Percentiles rank a stretch among this genome's conserved stretches.
Conservation (phyloP, 495 filamentous ascomycete genomes). For the Aspergillus taichungensis region DNA sequence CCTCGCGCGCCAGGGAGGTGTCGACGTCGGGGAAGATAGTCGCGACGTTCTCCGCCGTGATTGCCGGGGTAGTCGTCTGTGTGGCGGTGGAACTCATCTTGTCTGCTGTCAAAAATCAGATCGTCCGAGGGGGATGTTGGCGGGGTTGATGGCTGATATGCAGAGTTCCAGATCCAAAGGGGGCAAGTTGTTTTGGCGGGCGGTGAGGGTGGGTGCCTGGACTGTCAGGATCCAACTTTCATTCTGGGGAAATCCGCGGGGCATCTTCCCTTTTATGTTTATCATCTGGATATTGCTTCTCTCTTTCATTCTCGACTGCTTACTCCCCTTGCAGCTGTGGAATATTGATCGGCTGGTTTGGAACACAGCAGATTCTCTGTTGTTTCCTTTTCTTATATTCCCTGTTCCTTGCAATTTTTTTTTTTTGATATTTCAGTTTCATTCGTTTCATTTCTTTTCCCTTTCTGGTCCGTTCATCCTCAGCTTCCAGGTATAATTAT, state of each 20-base stretch:
- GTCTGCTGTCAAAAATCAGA: background rate
- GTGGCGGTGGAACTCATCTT: constrained; percentile 46
- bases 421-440: constrained; percentile 1
- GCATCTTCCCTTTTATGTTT: no score
- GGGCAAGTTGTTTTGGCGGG: no score
- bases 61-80: constrained; percentile 30
- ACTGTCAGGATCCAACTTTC: no score
- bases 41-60: constrained; percentile 80
- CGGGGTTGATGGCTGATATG: background rate
- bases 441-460: constrained; percentile 1
- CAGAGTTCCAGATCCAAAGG: no score
- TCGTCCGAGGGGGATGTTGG: background rate
- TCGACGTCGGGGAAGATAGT: constrained; percentile 93
- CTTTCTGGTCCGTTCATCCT: constrained; percentile 2
- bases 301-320: no score
- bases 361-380: constrained; percentile 1
- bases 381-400: constrained; percentile 5
- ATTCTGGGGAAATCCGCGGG: no score
- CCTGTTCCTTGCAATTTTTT: no score
- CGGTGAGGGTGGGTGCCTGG: no score
- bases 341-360: no score
- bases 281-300: no score
- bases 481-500: background rate
- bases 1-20: constrained; percentile 59
- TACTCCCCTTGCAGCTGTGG: no score